Conservation (phyloP, 2,329 filamentous ascomycete genomes). For the Nakataea oryzae region DNA sequence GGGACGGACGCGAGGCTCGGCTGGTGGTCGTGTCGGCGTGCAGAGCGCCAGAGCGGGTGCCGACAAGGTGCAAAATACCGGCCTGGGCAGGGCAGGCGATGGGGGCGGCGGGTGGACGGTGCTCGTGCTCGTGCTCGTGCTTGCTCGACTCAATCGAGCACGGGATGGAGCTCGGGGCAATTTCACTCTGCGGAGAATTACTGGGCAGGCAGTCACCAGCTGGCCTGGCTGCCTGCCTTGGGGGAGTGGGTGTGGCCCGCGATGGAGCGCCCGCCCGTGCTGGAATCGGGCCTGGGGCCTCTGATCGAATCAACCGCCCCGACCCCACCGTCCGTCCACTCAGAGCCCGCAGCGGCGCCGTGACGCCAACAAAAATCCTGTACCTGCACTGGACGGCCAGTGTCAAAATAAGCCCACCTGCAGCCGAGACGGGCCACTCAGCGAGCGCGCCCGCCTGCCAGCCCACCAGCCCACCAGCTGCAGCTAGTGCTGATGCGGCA, state of each 20-base stretch:
- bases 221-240: not conserved
- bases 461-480: too few relatives aligned
- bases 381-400: not conserved
- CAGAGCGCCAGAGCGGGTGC: too few relatives aligned
- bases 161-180: not conserved
- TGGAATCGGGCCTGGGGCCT: not conserved
- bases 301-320: not conserved
- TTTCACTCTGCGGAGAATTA: not conserved
- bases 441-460: too few relatives aligned
- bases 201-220: not conserved
- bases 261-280: not conserved
- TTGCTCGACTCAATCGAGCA: too few relatives aligned
- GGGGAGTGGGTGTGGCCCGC: not conserved
- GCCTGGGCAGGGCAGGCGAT: too few relatives aligned
- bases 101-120: too few relatives aligned
- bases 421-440: not conserved
- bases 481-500: too few relatives aligned
- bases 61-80: too few relatives aligned
- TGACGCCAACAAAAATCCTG: not conserved
- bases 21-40: too few relatives aligned
- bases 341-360: not conserved
- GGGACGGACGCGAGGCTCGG: too few relatives aligned
- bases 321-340: constrained; percentile 2
- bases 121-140: too few relatives aligned
- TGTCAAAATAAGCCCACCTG: not conserved